These are phyloP conservation scores for Fusarium sp. DNA, from an alignment of 2,329 filamentous ascomycete genomes.

Conservation along the genomic window DNA sequence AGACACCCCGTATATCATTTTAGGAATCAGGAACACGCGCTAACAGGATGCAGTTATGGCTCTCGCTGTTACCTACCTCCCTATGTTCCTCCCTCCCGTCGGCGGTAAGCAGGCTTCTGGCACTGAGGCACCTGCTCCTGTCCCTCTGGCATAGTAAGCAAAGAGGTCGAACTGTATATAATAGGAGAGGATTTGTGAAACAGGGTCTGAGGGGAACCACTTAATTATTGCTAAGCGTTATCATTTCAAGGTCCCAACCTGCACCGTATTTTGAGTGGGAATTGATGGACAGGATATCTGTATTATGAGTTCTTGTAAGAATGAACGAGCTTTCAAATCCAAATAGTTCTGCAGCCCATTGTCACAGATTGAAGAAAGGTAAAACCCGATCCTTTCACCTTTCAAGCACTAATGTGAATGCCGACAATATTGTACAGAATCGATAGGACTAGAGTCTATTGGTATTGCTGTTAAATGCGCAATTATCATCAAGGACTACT, in stretches of 20 bases:
- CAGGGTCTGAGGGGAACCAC: not conserved
- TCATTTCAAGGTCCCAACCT: conserved; percentile 2
- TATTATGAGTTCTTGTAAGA: conserved; percentile 16
- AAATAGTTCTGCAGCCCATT: not conserved
- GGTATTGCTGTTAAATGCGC: not conserved
- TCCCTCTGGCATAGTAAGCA: conserved; percentile 30
- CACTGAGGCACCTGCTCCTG: conserved; percentile 49
- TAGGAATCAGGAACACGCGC: not conserved
- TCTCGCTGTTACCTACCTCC: conserved; percentile 65
- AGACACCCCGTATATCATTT: conserved; percentile 50
- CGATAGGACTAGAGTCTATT: too few species aligned
- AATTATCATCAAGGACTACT: not conserved
- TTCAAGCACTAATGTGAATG: not conserved
- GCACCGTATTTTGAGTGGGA: not conserved
- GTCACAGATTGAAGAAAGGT: not conserved
- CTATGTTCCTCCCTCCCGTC: conserved; percentile 62
- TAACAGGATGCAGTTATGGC: conserved; percentile 65
- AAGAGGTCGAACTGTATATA: conserved; percentile 7
- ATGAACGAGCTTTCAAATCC: conserved; percentile 3
- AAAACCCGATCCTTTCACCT: too few species aligned
- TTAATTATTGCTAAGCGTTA: conserved; percentile 22
- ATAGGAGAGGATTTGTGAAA: not conserved
- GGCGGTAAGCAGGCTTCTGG: conserved; percentile 48
- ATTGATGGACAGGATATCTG: not conserved
- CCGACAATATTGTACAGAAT: not conserved